phyloP scores from a whole-genome alignment of 192 early-diverging fungal genomes.

The Jimgerdemannia lactiflua region DNA sequence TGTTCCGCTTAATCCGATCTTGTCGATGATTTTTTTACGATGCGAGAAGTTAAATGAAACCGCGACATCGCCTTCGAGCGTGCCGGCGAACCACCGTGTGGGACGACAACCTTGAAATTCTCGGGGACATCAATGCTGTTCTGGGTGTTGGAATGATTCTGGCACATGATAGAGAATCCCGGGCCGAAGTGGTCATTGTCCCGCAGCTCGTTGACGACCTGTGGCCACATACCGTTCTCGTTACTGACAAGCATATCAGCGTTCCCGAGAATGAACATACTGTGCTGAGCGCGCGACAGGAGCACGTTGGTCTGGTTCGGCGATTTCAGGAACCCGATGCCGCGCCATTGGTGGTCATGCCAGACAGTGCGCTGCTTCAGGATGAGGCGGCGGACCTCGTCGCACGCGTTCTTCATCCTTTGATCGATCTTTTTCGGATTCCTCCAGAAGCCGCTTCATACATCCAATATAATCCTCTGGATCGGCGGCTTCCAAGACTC shows the following conservation, averaged over 20 bases:
- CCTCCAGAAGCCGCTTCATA: constrained; percentile 15
- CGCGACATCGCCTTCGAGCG: too few species aligned
- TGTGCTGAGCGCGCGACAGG: constrained; percentile 53
- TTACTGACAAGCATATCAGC: constrained; percentile 26
- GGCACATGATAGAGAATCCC: constrained; percentile 35
- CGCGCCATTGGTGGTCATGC: constrained; percentile 59
- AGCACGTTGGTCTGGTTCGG: constrained; percentile 53
- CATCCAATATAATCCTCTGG: constrained; percentile 14
- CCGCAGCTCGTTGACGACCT: constrained; percentile 41
- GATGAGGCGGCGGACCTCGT: constrained; percentile 28
- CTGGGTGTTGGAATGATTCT: constrained; percentile 27
- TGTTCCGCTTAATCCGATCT: too few species aligned
- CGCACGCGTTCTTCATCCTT: constrained; percentile 20
- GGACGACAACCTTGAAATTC: neutral
- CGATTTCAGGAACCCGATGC: constrained; percentile 81
- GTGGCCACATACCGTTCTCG: neutral
- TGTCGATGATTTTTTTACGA: too few species aligned
- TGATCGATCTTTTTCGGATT: constrained; percentile 9
- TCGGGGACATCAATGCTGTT: neutral
- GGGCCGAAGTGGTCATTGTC: constrained; percentile 36
- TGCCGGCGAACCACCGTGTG: too few species aligned
- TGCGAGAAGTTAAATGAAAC: too few species aligned
- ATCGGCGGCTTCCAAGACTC: constrained; percentile 30
- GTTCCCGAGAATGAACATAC: constrained; percentile 57
- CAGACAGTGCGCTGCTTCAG: constrained; percentile 33